These are phyloP conservation scores for Linaria vulgaris DNA, from an alignment of 257 asterid genomes.

Conservation along the genomic window DNA sequence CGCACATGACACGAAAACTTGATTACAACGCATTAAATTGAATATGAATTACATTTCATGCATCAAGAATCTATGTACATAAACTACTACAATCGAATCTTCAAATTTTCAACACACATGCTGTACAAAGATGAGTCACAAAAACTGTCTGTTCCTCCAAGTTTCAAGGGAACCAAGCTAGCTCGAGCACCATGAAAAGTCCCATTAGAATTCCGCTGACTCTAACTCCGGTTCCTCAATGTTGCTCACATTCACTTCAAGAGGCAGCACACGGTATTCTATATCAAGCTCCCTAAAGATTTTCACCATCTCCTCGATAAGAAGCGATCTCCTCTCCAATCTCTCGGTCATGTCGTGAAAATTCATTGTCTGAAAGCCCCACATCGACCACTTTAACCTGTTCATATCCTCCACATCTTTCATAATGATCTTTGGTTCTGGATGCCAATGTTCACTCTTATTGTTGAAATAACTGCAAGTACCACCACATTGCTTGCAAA, in stretches of 20 bases:
- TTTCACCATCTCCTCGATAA: conserved; percentile 79
- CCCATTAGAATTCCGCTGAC: conserved; percentile 81
- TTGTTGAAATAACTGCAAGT: conserved; percentile 58
- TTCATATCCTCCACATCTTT: conserved; percentile 90
- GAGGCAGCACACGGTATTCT: conserved; percentile 75
- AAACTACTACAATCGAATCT: too few relatives aligned
- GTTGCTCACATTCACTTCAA: conserved; percentile 64
- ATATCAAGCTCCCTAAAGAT: conserved; percentile 74
- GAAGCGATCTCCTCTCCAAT: conserved; percentile 63
- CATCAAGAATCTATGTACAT: too few relatives aligned
- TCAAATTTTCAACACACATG: too few relatives aligned
- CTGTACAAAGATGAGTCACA: too few relatives aligned
- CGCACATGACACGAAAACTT: too few relatives aligned
- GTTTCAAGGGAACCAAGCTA: too few relatives aligned
- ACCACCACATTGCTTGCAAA: too few relatives aligned
- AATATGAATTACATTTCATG: too few relatives aligned
- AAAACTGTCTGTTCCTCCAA: too few relatives aligned
- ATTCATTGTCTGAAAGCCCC: conserved; percentile 81
- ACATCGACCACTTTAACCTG: conserved; percentile 67
- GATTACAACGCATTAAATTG: too few relatives aligned
- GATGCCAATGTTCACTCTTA: conserved; percentile 78
- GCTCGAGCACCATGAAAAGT: conserved; percentile 31
- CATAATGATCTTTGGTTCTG: conserved; percentile 66
- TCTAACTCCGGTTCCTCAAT: conserved; percentile 57
- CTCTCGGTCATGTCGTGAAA: conserved; percentile 94